Evolutionary conservation across 2,329 filamentous ascomycete genomes (phyloP), one percentile per base, ranked within the genome.

Genomic region (Amauroascus verrucosus): DNA sequence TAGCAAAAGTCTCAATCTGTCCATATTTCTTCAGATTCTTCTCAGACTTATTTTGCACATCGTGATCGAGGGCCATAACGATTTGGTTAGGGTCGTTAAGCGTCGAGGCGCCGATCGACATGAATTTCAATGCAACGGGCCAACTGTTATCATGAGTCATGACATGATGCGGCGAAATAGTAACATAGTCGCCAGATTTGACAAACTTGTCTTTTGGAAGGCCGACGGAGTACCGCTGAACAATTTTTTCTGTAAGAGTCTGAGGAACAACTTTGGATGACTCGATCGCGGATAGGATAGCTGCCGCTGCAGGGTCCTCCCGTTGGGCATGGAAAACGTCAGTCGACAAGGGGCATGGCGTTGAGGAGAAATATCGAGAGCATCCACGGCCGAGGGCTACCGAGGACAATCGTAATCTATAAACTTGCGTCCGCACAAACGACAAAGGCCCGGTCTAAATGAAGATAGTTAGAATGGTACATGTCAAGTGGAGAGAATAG

Each of bases 191-290:
- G 64, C 90, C 89, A 3, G 79, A 75, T 62, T 77, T 79, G 63
- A 95, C 86, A 54, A 77, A 74, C 72, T 95, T 95, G 56, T 82
- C 87, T 9, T 80, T 68, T 1, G 86, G 71, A 1, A 95, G 78
- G 8, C 83, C 87, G n/a, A 89, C 77, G 0, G 88, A 79, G 68
- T 95, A 84, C 14, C 77, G 72, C 67, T 96, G 90, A 0, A 95
- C 84, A 55, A 96, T 95, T 75, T 95, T 95, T 68, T 96, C 90
- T 2, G 87, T 93, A 49, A 95, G 71, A 2, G 87, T 96, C 70
- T 95, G 89, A 0, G 86, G 79, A 1, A 70, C 69, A 16, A 63
- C 61, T 7, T 58, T 53, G 32, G 54, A 50, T 18, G 58, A 56
- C 48, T 60, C 49, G 18, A 59, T 48, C 13, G 58, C 43, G 2